Evolutionary conservation across 148 eudicot genomes (phyloP).

Genomic region (Chenopodium album): DNA sequence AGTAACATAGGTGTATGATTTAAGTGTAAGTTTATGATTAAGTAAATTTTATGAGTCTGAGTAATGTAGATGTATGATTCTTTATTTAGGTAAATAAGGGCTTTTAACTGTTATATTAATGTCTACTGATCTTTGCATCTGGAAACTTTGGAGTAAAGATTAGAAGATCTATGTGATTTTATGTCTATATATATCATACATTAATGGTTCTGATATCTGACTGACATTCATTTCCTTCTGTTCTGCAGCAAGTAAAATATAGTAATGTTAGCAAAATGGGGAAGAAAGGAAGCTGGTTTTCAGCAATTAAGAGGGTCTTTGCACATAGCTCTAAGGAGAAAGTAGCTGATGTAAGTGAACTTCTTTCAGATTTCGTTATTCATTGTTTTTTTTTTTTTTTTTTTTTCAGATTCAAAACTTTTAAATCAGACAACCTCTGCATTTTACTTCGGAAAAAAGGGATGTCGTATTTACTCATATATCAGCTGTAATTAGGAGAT

Average conservation of each 20-base stretch:
- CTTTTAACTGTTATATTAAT: neutral
- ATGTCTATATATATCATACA: neutral
- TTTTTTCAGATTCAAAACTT: neutral
- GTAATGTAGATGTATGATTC: neutral
- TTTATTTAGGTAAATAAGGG: no score
- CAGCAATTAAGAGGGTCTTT: conserved; percentile 88
- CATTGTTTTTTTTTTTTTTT: neutral
- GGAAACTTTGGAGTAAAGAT: neutral
- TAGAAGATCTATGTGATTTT: conserved; percentile 1
- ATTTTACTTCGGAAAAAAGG: neutral
- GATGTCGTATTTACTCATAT: neutral
- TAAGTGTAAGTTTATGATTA: neutral
- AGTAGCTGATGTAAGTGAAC: conserved; percentile 57
- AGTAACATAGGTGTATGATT: neutral
- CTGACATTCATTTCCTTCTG: conserved; percentile 3
- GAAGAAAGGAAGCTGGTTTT: conserved; percentile 98
- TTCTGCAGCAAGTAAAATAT: conserved; percentile 37
- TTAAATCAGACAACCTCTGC: neutral
- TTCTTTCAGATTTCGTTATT: neutral
- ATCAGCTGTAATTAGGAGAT: neutral
- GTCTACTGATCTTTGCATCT: neutral
- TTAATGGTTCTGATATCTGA: neutral
- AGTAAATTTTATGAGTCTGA: neutral
- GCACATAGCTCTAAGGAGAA: conserved; percentile 75
- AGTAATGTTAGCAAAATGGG: conserved; percentile 91